Base-by-base conservation (phyloP, 441 rosid species). In the Bruguiera hainesii region DNA sequence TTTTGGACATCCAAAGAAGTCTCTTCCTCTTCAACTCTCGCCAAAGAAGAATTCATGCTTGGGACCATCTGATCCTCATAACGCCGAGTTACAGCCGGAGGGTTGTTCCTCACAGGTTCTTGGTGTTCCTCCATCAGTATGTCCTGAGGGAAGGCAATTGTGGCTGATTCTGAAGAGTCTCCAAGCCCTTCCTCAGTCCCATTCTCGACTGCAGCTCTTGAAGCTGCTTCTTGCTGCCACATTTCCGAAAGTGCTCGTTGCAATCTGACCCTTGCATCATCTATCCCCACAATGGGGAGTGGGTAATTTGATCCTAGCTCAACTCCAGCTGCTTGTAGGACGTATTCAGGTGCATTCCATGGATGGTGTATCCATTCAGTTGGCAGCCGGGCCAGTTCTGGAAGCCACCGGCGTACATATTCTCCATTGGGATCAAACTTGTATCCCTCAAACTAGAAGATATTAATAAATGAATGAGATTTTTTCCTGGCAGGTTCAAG, bases 311-410 rank as follows among this genome's bases (percentile, higher is more conserved):
- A 95, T 58, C 98, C 98, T 4, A 95, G 95, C 82, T 95, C 98
- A 23, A 95, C 86, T 70, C 98, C 99, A 50, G 97, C 98, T 66
- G 97, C 99, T 77, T 90, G 96, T 68, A 91, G 96, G 8, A 95
- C 91, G 5, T 85, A 82, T 65, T 86, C 93, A 63, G 99, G 98
- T 56, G 99, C 93, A 67, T 91, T 87, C 99, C 99, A 95, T 0
- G 99, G 99, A 71, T 95, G 99, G 79, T 95, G 98, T 71, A 95
- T 91, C 99, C 98, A 95, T 71, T 95, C 98, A 20, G 98, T 91
- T n/a, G 98, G 98, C 57, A 95, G 88, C 72, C 99, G 89, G 4
- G 98, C 84, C 64, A 95, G 96, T 64, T 95, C 98, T 15, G 98
- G 98, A 70, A 91, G 99, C 99, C 99, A 95, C 70, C 98, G 72